Evolutionary conservation across 805 yeast genomes (phyloP), one percentile per base, ranked within the genome.

Genomic region (Ogataea paradorogensis): DNA sequence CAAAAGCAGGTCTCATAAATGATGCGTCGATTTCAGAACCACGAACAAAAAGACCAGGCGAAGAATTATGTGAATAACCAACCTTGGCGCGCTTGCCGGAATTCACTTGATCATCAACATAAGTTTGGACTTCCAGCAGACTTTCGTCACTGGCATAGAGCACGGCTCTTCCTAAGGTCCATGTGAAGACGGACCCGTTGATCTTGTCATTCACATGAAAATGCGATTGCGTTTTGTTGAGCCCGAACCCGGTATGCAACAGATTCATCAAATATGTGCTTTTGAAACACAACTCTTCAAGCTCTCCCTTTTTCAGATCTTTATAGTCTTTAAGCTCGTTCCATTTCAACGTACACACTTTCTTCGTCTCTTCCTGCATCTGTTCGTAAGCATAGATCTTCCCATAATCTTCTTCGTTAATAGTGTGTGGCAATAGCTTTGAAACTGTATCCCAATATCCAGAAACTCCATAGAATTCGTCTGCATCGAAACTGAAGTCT

Each of bases 91-190:
- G 40, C 2, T 32, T 31, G 8, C 27, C 40, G 2, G 28, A 26
- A 26, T 34, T 46, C 33, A 38, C 40, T n/a, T 38, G 29, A 22
- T 54, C 31, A 37, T 48, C 33, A 30, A 35, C 53, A 51, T 66
- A 53, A n/a, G 48, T 67, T 43, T 64, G 65, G 50, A 52, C 71
- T 3, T 52, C 60, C 68, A 74, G 43, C 53, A 69, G 24, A 63
- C 62, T 43, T 69, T 69, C 61, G 75, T 85, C 56, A 68, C 78
- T 45, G 3, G 83, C 76, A 53, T 82, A 82, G 15, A 82, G 57
- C 8, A 82, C 56, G 1, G 88, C 88, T 55, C 56, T 71, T 66
- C 99, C 99, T 21, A 93, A 59, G 0, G 98, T 93, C 99, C 99
- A 93, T 0, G 96, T 80, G 27, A 91, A 70, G 48, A 89, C 97